Percentiles rank a stretch among this genome's conserved stretches.
phyloP scores from a whole-genome alignment of 805 yeast genomes.

The Metschnikowia cerradonensis region DNA sequence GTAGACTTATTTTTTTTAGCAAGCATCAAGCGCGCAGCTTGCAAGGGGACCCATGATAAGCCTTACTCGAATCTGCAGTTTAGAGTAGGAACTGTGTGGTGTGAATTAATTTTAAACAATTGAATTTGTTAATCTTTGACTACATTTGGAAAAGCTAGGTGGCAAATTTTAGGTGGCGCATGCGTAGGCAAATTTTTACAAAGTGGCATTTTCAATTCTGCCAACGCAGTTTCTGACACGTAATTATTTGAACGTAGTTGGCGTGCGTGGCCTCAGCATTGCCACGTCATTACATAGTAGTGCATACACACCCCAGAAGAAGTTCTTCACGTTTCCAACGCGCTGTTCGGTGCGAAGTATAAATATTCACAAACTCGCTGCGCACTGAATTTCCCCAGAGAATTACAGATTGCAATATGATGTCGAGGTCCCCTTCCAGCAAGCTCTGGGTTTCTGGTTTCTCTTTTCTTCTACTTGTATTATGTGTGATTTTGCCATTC shows the following conservation, averaged over 20 bases:
- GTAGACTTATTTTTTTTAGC: neutral
- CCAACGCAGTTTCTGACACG: conserved; percentile 2
- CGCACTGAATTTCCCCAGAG: neutral
- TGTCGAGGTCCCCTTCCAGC: conserved; percentile 8
- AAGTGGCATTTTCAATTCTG: neutral
- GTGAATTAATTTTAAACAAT: neutral
- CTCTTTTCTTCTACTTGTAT: conserved; percentile 28
- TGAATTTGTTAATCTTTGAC: neutral
- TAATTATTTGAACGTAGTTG: neutral
- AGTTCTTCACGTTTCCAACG: conserved; percentile 17
- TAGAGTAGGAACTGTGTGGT: no score
- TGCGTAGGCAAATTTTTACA: neutral
- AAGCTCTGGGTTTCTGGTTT: conserved; percentile 27
- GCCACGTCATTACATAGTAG: conserved; percentile 15
- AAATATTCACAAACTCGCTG: conserved; percentile 3
- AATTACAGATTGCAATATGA: conserved; percentile 1
- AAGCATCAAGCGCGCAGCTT: neutral
- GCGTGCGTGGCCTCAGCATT: conserved; percentile 8
- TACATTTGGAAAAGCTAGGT: neutral
- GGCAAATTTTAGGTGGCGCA: neutral
- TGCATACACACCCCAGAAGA: conserved; percentile 10
- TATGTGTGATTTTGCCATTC: conserved; percentile 38
- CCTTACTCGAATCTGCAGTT: neutral
- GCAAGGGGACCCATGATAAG: neutral
- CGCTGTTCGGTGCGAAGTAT: conserved; percentile 9